These are phyloP conservation scores for Piloderma croceum DNA, from an alignment of 768 basidiomycete genomes.

Conservation along the genomic window DNA sequence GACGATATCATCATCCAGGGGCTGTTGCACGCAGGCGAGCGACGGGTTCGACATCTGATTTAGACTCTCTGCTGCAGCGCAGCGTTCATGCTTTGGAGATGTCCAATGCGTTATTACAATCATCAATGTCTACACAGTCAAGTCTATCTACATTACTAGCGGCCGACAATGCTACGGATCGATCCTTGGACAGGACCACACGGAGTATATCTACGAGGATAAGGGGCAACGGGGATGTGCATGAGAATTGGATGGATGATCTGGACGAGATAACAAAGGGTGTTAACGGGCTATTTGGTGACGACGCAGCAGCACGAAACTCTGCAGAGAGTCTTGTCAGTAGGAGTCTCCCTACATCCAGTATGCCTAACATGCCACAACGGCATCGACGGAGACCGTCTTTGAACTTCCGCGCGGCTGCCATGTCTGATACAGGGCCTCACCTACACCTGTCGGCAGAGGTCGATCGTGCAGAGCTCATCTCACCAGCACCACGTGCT, in stretches of 20 bases:
- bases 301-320: slow-evolving; percentile 10
- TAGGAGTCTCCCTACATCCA: slow-evolving; percentile 40
- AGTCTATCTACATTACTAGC: slow-evolving; percentile 46
- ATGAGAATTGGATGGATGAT: slow-evolving; percentile 60
- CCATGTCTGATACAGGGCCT: slow-evolving; percentile 21
- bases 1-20: slow-evolving; percentile 20
- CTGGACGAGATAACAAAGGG: slow-evolving; percentile 58
- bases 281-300: slow-evolving; percentile 54
- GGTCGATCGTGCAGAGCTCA: slow-evolving; percentile 42
- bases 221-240: slow-evolving; percentile 36
- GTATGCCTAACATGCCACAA: slow-evolving; percentile 23
- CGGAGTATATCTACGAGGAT: slow-evolving; percentile 50
- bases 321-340: no score
- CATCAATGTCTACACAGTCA: slow-evolving; percentile 67
- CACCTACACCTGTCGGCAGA: slow-evolving; percentile 49
- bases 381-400: slow-evolving; percentile 43
- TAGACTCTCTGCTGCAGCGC: slow-evolving; percentile 75
- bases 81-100: slow-evolving; percentile 83
- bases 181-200: slow-evolving; percentile 38
- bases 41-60: slow-evolving; percentile 34
- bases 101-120: slow-evolving; percentile 74
- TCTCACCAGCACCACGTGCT: slow-evolving; percentile 68
- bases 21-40: slow-evolving; percentile 18
- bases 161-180: slow-evolving; percentile 41
- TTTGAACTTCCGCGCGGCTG: slow-evolving; percentile 31